Evolutionary conservation across 2,329 filamentous ascomycete species (phyloP).

Genomic region (Alternaria ethzedia): DNA sequence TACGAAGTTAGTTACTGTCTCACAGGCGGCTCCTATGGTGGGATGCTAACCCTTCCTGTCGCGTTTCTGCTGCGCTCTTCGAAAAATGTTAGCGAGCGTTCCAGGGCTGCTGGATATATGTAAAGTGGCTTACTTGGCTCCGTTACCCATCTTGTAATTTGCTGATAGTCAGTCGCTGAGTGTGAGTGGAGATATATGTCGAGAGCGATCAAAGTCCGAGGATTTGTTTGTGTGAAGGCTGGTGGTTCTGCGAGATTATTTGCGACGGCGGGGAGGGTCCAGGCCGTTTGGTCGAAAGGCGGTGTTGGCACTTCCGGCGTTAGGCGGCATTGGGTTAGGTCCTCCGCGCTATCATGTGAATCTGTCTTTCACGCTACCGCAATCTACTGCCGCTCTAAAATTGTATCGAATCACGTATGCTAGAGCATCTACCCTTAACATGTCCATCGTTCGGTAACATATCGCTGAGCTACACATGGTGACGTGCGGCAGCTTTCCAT

Average conservation of each 20-base stretch:
- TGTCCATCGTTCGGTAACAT: neutral
- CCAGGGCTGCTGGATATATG: too few species aligned
- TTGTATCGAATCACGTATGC: neutral
- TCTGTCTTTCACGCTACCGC: neutral
- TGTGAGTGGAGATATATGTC: slow-evolving; percentile 13
- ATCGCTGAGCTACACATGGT: neutral
- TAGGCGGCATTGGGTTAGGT: slow-evolving; percentile 18
- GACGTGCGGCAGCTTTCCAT: neutral
- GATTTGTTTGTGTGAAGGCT: slow-evolving; percentile 13
- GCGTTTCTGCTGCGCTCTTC: slow-evolving; percentile 48
- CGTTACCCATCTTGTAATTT: slow-evolving; percentile 45
- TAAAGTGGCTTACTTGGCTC: slow-evolving; percentile 38
- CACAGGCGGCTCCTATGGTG: slow-evolving; percentile 39
- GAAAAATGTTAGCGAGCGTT: slow-evolving; percentile 22
- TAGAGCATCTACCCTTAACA: neutral
- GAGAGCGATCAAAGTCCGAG: slow-evolving; percentile 12
- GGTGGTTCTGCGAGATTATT: slow-evolving; percentile 33
- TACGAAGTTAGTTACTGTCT: neutral
- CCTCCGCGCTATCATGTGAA: slow-evolving; percentile 22
- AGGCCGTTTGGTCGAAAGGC: slow-evolving; percentile 20
- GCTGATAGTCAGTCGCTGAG: slow-evolving; percentile 23
- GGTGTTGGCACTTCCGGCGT: slow-evolving; percentile 11
- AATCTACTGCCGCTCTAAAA: neutral
- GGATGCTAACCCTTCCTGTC: slow-evolving; percentile 35
- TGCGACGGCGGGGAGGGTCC: slow-evolving; percentile 27